Evolutionary conservation across 164 flowering plant genomes (phyloP), one percentile per base, ranked within the genome.

Genomic region (Hamamelis virginiana): DNA sequence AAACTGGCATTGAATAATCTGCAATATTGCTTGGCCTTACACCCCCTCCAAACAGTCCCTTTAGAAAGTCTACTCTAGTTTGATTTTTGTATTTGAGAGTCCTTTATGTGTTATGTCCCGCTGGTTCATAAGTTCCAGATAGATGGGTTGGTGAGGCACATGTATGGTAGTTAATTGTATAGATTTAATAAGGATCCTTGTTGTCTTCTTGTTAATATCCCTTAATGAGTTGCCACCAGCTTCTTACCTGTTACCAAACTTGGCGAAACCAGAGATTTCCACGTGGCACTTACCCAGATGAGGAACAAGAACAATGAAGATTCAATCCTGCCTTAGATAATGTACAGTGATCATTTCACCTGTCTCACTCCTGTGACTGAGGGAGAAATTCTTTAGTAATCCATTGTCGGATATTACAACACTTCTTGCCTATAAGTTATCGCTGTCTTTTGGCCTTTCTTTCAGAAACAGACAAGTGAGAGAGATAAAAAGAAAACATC

Each of bases 371-470:
- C n/a, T 50, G 41, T 28, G 67, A 47, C 58, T 25, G 27, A 26
- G 22, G 50, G 41, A 38, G 27, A 50, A 28, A 51, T 11, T 52
- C n/a, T 11, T 47, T 15, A 22, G 11, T 26, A 21, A 9, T 28
- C n/a, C 50, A 12, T 22, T 19, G 23, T 62, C 59, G 80, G 80
- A 72, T 16, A 33, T 64, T 63, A 68, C 76, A 69, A 80, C 55
- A 14, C 18, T 51, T 67, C 25, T 59, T 41, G 61, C 69, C 63
- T 67, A 67, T 59, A 55, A 57, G 72, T 51, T 67, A 74, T 67
- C 76, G 74, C 52, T 59, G 58, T 59, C 44, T 50, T 51, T 69
- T 73, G 73, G 65, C 58, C 41, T 71, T 64, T 68, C 50, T 64
- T 72, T 26, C 18, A n/a, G 10, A 58, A 44, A 60, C 76, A 5